A percentile compares a stretch with the other conserved stretches of the same genome.
Evolutionary conservation across 1,139 yeast genomes (phyloP).

Genomic region (Candida labiduridarum): DNA sequence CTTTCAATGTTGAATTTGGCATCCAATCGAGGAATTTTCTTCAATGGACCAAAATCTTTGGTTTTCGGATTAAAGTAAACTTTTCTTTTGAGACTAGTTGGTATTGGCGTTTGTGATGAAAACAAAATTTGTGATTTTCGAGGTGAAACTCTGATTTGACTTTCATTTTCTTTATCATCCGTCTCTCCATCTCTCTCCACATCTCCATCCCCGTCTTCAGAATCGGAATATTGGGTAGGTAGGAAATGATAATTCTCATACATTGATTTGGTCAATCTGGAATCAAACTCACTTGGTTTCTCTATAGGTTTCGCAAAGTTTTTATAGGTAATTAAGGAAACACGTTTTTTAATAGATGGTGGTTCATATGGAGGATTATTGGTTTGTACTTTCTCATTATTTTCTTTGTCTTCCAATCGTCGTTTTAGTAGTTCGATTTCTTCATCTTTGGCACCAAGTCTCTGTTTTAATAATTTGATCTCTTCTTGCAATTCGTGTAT

Average conservation of each 20-base stretch:
- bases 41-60: conserved; percentile 8
- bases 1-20: not conserved
- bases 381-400: conserved; percentile 9
- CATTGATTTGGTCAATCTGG: conserved; percentile 11
- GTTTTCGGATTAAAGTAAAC: not conserved
- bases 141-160: not conserved
- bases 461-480: conserved; percentile 1
- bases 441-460: conserved; percentile 6
- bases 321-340: conserved; percentile 1
- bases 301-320: conserved; percentile 1
- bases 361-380: too few relatives aligned
- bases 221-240: conserved; percentile 21
- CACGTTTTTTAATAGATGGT: conserved; percentile 6
- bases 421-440: conserved; percentile 4
- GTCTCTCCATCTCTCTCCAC: not conserved
- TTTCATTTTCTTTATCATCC: not conserved
- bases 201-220: conserved; percentile 9
- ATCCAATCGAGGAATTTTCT: conserved; percentile 1
- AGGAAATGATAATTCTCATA: conserved; percentile 14
- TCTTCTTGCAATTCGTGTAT: conserved; percentile 1
- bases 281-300: not conserved
- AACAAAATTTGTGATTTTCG: not conserved
- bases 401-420: not conserved
- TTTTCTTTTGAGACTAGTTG: conserved; percentile 11
- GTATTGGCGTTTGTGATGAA: conserved; percentile 8